Evolutionary conservation across 2,329 filamentous ascomycete genomes (phyloP).

Genomic region (Gnomoniopsis smithogilvyi): DNA sequence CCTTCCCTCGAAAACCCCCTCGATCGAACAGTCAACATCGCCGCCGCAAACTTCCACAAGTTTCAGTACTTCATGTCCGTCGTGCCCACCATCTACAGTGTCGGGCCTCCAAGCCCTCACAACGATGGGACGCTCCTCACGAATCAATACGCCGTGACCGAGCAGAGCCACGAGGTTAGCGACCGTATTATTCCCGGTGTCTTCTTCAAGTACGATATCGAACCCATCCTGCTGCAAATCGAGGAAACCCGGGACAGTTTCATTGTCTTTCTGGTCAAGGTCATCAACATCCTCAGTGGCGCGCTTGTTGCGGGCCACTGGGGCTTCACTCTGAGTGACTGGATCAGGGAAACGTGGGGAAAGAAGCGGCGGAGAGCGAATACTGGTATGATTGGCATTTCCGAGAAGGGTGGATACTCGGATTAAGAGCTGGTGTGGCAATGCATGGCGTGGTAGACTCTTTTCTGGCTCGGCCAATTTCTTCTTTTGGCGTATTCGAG

Average conservation of each 20-base stretch:
- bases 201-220: conserved; percentile 99
- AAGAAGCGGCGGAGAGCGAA: conserved; percentile 43
- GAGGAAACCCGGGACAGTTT: conserved; percentile 77
- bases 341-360: conserved; percentile 58
- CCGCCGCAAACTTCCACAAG: conserved; percentile 80
- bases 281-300: conserved; percentile 88
- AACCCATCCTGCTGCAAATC: conserved; percentile 85
- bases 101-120: conserved; percentile 39
- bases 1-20: conserved; percentile 91
- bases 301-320: conserved; percentile 92
- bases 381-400: conserved; percentile 46
- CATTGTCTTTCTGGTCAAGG: conserved; percentile 70
- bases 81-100: conserved; percentile 89
- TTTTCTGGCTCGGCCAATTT: conserved; percentile 3
- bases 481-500: conserved; percentile 13
- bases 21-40: conserved; percentile 80
- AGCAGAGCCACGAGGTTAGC: conserved; percentile 69
- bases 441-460: background rate
- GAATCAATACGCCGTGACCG: conserved; percentile 97
- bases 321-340: conserved; percentile 82
- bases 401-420: conserved; percentile 34
- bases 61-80: conserved; percentile 98
- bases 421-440: conserved; percentile 21
- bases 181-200: conserved; percentile 79
- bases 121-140: conserved; percentile 69